Percentiles rank a stretch among this genome's conserved stretches.
phyloP scores from a whole-genome alignment of 495 filamentous ascomycete genomes.

The Penicillium lagena region DNA sequence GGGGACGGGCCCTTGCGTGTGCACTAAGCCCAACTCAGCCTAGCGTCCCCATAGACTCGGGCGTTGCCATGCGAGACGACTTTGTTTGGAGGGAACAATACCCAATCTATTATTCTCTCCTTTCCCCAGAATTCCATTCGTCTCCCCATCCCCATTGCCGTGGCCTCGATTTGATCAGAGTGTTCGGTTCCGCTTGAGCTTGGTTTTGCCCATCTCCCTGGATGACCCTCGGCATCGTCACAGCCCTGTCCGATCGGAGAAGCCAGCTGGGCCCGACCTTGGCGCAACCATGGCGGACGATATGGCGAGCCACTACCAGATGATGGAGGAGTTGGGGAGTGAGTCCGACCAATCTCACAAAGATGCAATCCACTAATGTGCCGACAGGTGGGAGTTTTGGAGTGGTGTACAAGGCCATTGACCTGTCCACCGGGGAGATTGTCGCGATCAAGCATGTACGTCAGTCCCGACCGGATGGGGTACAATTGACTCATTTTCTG shows the following conservation, averaged over 20 bases:
- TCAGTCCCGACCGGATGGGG: constrained; percentile 6
- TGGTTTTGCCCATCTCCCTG: constrained; percentile 5
- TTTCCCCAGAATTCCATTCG: not conserved
- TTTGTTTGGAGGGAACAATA: constrained; percentile 26
- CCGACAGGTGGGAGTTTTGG: constrained; percentile 86
- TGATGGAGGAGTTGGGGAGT: constrained; percentile 92
- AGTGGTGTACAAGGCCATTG: constrained; percentile 91
- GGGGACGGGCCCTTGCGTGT: constrained; percentile 4
- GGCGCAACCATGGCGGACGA: constrained; percentile 44
- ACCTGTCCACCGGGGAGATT: constrained; percentile 75
- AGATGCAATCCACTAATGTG: constrained; percentile 8
- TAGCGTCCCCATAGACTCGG: constrained; percentile 14
- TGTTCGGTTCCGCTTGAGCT: not conserved
- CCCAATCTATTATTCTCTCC: constrained; percentile 22
- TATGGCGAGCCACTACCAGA: constrained; percentile 77
- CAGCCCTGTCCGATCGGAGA: constrained; percentile 13
- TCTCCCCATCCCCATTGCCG: too few relatives aligned
- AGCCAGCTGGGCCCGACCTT: constrained; percentile 11
- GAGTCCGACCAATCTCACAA: constrained; percentile 30
- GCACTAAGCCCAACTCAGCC: not conserved
- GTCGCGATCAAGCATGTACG: constrained; percentile 88
- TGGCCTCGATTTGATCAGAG: not conserved
- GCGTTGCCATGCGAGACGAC: constrained; percentile 37
- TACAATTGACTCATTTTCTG: constrained; percentile 18
- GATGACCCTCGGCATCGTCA: constrained; percentile 10